Evolutionary conservation across 2,329 filamentous ascomycete species (phyloP).

Genomic region (Xylariaceae sp.): DNA sequence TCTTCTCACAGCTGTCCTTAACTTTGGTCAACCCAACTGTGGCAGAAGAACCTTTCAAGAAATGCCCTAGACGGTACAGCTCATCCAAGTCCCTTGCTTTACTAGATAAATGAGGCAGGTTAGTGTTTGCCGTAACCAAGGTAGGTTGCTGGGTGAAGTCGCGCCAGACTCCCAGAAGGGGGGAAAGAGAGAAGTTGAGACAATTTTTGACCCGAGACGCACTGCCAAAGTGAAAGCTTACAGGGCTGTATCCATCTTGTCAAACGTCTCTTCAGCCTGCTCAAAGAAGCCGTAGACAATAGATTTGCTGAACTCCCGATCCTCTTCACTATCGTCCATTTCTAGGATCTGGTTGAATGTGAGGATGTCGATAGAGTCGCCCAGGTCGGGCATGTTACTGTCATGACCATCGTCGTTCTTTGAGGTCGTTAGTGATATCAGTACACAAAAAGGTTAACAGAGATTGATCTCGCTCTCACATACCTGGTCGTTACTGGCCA

Average conservation of each 20-base stretch:
- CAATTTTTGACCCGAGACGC: constrained; percentile 2
- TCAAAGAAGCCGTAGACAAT: constrained; percentile 94
- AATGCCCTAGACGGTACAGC: constrained; percentile 88
- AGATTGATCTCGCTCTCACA: constrained; percentile 21
- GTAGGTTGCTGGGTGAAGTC: neutral
- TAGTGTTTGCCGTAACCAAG: constrained; percentile 22
- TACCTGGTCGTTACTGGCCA: constrained; percentile 42
- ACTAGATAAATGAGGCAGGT: constrained; percentile 54
- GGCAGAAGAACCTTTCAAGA: constrained; percentile 95
- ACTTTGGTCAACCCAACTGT: constrained; percentile 91
- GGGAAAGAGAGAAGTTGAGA: constrained; percentile 16
- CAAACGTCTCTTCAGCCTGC: constrained; percentile 86
- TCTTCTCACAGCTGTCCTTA: constrained; percentile 93
- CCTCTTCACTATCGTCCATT: constrained; percentile 91
- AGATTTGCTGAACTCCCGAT: constrained; percentile 84
- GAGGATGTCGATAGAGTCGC: constrained; percentile 75
- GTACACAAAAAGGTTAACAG: neutral
- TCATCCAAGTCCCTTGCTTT: constrained; percentile 70
- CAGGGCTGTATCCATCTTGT: constrained; percentile 82
- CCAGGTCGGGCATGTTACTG: constrained; percentile 65
- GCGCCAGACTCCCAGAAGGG: constrained; percentile 4
- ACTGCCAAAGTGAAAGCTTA: constrained; percentile 57
- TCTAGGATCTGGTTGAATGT: constrained; percentile 97
- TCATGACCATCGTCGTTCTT: constrained; percentile 57
- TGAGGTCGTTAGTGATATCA: constrained; percentile 24